These are phyloP conservation scores for Hypoxylon sp. DNA, from an alignment of 2,329 filamentous ascomycete species.

Conservation along the genomic window DNA sequence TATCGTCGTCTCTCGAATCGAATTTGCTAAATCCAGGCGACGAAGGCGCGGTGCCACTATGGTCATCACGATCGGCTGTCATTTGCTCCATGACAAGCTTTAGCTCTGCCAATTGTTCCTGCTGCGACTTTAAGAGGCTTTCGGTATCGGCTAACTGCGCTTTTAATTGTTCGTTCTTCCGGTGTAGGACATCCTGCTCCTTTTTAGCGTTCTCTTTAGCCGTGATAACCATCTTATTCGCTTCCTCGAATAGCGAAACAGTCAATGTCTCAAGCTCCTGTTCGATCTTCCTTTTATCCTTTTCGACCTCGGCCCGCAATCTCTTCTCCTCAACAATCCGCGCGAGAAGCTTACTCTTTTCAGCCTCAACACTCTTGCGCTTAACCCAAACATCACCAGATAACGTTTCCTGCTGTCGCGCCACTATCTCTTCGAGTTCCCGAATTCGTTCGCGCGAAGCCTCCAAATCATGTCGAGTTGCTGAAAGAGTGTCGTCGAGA, in stretches of 20 bases:
- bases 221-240: conserved; percentile 96
- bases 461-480: conserved; percentile 87
- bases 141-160: conserved; percentile 90
- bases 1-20: conserved; percentile 69
- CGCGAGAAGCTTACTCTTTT: conserved; percentile 72
- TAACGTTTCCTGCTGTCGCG: conserved; percentile 79
- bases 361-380: conserved; percentile 80
- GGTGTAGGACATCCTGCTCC: conserved; percentile 84
- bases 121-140: conserved; percentile 85
- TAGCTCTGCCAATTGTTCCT: conserved; percentile 91
- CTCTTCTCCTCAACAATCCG: conserved; percentile 76
- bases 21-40: conserved; percentile 83
- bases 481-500: conserved; percentile 88
- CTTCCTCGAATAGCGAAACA: conserved; percentile 95
- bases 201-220: conserved; percentile 90
- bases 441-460: conserved; percentile 76
- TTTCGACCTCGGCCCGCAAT: conserved; percentile 75
- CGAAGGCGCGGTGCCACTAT: conserved; percentile 81
- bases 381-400: conserved; percentile 82
- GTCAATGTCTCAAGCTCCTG: conserved; percentile 92
- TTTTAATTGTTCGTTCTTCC: conserved; percentile 89
- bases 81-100: conserved; percentile 94
- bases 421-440: conserved; percentile 75
- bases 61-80: conserved; percentile 79
- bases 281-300: conserved; percentile 90